Percentiles rank a stretch among this genome's conserved stretches.
Conservation (phyloP, 2,329 filamentous ascomycete species). For the Phaeosphaeriaceae sp. region DNA sequence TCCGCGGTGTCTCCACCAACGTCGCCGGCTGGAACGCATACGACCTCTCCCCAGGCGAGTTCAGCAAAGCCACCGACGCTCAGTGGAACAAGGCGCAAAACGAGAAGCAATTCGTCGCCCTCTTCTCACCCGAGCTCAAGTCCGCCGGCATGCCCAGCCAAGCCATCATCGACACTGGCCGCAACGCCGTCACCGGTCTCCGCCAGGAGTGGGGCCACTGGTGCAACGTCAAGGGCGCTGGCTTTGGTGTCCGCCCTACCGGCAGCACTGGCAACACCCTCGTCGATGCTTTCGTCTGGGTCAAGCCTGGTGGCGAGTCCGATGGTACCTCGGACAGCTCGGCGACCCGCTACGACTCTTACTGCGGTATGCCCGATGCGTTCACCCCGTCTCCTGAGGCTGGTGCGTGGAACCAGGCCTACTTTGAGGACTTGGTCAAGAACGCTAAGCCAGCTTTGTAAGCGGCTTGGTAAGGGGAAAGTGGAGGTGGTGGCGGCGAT, state of each 20-base stretch:
- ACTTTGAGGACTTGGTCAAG: constrained; percentile 47
- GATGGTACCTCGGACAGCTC: constrained; percentile 54
- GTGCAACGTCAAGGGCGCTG: constrained; percentile 71
- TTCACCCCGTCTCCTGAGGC: constrained; percentile 73
- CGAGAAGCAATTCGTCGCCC: constrained; percentile 61
- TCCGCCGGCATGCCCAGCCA: constrained; percentile 59
- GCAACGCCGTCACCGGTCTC: constrained; percentile 60
- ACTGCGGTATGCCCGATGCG: constrained; percentile 63
- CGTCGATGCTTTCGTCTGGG: constrained; percentile 72
- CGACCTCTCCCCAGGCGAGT: constrained; percentile 51
- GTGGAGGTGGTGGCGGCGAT: not conserved
- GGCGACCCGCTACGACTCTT: constrained; percentile 61
- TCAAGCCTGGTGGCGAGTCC: constrained; percentile 70
- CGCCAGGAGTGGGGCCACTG: constrained; percentile 69
- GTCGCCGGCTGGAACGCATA: constrained; percentile 67
- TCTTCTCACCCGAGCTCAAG: constrained; percentile 58
- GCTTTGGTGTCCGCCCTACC: constrained; percentile 68
- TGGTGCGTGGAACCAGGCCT: constrained; percentile 68
- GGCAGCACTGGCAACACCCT: constrained; percentile 64
- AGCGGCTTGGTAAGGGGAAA: constrained; percentile 14
- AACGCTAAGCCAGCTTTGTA: constrained; percentile 49
- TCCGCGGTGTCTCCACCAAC: constrained; percentile 64
- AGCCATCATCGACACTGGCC: constrained; percentile 64
- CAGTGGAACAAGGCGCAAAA: constrained; percentile 56
- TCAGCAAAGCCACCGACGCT: constrained; percentile 42